Base-by-base conservation (phyloP, 1,139 yeast genomes). In the Yamadazyma taylorii region DNA sequence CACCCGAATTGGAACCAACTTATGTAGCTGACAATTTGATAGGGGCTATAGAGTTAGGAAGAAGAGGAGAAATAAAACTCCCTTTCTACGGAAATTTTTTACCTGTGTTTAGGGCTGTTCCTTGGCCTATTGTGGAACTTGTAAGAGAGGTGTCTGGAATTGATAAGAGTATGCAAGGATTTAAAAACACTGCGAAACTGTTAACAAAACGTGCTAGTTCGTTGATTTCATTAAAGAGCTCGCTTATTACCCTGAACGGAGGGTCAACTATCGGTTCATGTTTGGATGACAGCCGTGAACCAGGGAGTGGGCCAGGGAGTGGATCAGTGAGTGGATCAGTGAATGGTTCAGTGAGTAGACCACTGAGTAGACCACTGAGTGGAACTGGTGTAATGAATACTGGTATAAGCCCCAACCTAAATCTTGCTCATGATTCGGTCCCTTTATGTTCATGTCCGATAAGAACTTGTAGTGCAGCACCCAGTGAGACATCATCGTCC, bases 81-180 rank as follows among this genome's bases (percentile, higher is more conserved):
- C 97, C 97, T 0, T 63, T 82, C 23, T 90, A 90, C 54, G 88
- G 88, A 2, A 76, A 81, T 40, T 61, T 85, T 30, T 50, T 89
- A 24, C 95, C 96, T 0, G 41, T 86, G 2, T 64, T 89, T 47
- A 70, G 95, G 40, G 78, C 81, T 0, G 57, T 81, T 17, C 95
- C 95, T 0, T 80, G 88, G 85, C 88, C 82, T 2, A 47, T 85
- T 8, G 79, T 78, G 5, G 81, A 73, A 43, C 21, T 73, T 1
- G 69, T 75, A 1, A 62, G 95, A 39, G 55, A 61, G 24, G 32
- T 72, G 3, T 71, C 85, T 4, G 90, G 92, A 0, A 76, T 85
- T 48, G 95, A 86, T 53, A 55, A 61, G 23, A 70, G 79, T 42
- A 75, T 78, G 80, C 51, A 56, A 33, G 49, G 55, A 4, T 73